Conservation (phyloP, 2,329 filamentous ascomycete species). For the Truncatella angustata region DNA sequence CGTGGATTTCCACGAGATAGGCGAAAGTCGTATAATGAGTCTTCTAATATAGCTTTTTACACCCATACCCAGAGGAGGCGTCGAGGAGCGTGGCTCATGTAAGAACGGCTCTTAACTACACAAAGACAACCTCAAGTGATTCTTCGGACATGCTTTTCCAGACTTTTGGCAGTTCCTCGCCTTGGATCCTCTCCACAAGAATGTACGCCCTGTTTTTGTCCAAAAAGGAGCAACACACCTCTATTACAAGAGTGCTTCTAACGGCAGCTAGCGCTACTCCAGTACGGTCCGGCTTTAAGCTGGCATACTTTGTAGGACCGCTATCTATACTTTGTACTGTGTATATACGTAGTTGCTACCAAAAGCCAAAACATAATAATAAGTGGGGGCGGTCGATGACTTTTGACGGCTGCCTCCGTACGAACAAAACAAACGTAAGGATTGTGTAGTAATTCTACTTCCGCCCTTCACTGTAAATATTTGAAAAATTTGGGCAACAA, state of each 20-base stretch:
- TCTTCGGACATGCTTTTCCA: slow-evolving; percentile 12
- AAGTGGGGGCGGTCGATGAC: no score
- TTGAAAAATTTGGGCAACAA: no score
- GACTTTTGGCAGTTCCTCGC: slow-evolving; percentile 14
- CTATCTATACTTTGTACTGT: no score
- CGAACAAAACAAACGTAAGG: no score
- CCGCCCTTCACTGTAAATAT: no score
- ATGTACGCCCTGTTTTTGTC: slow-evolving; percentile 39
- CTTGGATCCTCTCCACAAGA: slow-evolving; percentile 39
- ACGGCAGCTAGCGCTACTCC: no score
- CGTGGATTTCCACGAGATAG: background rate
- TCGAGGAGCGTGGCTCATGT: background rate
- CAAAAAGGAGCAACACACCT: slow-evolving; percentile 41
- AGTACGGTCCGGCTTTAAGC: no score
- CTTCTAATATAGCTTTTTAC: background rate
- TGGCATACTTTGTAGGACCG: no score
- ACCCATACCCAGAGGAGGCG: background rate
- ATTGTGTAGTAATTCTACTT: no score
- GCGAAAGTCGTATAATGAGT: background rate
- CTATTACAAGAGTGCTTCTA: slow-evolving; percentile 46
- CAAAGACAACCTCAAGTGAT: background rate
- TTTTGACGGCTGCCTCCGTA: no score
- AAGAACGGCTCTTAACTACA: background rate
- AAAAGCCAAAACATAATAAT: no score
- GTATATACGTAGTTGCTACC: no score